phyloP scores from a whole-genome alignment of 1,284 basidiomycete genomes.

The Heterobasidion occidentale region DNA sequence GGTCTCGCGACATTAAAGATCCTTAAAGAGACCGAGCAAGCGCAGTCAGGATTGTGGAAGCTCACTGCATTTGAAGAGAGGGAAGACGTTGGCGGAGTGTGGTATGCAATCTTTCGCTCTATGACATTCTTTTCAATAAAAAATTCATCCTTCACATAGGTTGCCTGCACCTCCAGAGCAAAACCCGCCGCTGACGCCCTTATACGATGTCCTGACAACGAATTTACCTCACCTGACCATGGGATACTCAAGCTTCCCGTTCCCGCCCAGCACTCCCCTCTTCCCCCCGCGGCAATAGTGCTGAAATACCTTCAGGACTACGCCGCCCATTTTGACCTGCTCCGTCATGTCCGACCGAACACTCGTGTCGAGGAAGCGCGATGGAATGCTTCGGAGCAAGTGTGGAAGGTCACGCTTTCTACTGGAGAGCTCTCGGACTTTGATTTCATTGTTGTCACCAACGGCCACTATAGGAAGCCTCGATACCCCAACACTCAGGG shows the following conservation, averaged over 20 bases:
- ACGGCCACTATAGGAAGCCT: slow-evolving; percentile 64
- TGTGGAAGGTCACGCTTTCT: slow-evolving; percentile 42
- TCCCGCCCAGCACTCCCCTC: slow-evolving; percentile 62
- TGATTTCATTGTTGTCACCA: slow-evolving; percentile 62
- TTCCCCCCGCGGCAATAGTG: slow-evolving; percentile 55
- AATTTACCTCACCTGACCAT: slow-evolving; percentile 73
- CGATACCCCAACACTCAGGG: slow-evolving; percentile 53
- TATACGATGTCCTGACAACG: slow-evolving; percentile 71
- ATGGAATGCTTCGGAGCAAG: slow-evolving; percentile 25
- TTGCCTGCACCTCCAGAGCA: slow-evolving; percentile 41
- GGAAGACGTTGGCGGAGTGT: slow-evolving; percentile 62
- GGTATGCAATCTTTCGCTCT: slow-evolving; percentile 32
- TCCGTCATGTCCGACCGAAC: slow-evolving; percentile 46
- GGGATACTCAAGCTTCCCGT: slow-evolving; percentile 53
- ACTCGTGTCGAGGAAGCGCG: slow-evolving; percentile 36
- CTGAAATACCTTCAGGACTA: slow-evolving; percentile 56
- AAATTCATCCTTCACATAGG: slow-evolving; percentile 28
- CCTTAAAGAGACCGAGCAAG: slow-evolving; percentile 48
- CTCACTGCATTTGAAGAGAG: slow-evolving; percentile 54
- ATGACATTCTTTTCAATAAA: background rate
- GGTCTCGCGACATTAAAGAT: slow-evolving; percentile 63
- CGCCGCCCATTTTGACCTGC: slow-evolving; percentile 47
- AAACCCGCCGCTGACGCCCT: slow-evolving; percentile 52
- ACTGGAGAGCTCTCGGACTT: slow-evolving; percentile 32
- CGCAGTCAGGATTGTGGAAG: slow-evolving; percentile 49